Conservation (phyloP, 2,329 filamentous ascomycete species). For the Venturia pyrina region DNA sequence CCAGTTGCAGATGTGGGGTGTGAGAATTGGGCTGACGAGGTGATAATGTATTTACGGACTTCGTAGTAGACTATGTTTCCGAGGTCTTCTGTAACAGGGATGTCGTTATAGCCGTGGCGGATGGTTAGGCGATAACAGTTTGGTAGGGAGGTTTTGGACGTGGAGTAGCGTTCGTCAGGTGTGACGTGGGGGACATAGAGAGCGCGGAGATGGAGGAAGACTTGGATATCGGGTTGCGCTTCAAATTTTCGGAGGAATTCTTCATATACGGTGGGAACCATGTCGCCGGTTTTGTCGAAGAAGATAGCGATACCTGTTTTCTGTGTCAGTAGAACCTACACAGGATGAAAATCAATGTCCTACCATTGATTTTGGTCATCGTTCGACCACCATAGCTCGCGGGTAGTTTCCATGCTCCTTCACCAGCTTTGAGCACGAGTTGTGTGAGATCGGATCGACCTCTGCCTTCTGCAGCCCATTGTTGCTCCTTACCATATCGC, state of each 20-base stretch:
- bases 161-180: slow-evolving; percentile 41
- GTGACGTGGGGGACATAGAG: slow-evolving; percentile 45
- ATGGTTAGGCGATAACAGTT: slow-evolving; percentile 60
- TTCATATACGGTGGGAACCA: slow-evolving; percentile 56
- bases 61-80: slow-evolving; percentile 51
- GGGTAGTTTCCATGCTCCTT: background rate
- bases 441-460: slow-evolving; percentile 39
- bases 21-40: background rate
- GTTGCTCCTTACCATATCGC: slow-evolving; percentile 69
- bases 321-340: too few species aligned
- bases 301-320: slow-evolving; percentile 54
- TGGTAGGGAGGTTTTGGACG: slow-evolving; percentile 39
- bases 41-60: slow-evolving; percentile 19
- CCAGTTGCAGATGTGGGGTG: background rate
- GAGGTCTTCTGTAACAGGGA: slow-evolving; percentile 56
- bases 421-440: background rate
- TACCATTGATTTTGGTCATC: background rate
- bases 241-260: slow-evolving; percentile 65
- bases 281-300: slow-evolving; percentile 65
- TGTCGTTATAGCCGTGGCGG: slow-evolving; percentile 64
- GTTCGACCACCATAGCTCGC: background rate
- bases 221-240: slow-evolving; percentile 54
- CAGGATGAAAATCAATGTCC: too few species aligned
- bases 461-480: slow-evolving; percentile 60
- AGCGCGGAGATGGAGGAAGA: slow-evolving; percentile 65